Conservation (phyloP, 352 stramenopile species). For the Phytophthora fragariaefolia region DNA sequence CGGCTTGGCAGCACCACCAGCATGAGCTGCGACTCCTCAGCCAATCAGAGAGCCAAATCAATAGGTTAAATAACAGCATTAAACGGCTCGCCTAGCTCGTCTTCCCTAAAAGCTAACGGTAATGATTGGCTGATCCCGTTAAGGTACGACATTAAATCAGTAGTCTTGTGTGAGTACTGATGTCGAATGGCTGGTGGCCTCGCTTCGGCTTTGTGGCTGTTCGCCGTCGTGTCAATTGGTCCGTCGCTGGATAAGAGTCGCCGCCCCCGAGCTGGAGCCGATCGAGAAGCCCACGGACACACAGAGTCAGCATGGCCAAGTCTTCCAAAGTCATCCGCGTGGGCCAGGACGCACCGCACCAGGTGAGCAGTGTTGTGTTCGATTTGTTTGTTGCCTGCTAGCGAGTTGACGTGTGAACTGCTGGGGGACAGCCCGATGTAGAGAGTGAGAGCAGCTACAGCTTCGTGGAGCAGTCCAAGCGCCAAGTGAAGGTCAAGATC, state of each 20-base stretch:
- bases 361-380: conserved; percentile 44
- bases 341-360: conserved; percentile 76
- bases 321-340: conserved; percentile 78
- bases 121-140: neutral
- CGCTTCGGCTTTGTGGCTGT: conserved; percentile 37
- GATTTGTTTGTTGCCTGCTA: neutral
- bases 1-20: conserved; percentile 6
- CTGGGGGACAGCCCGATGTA: conserved; percentile 65
- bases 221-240: conserved; percentile 25
- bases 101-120: neutral
- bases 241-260: conserved; percentile 22
- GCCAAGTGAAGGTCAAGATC: conserved; percentile 87
- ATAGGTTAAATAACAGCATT: neutral
- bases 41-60: neutral
- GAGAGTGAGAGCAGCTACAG: conserved; percentile 75
- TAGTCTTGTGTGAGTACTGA: neutral
- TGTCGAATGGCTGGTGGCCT: conserved; percentile 37
- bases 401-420: conserved; percentile 19
- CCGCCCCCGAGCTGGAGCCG: too few species aligned
- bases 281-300: conserved; percentile 2
- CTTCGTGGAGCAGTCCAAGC: conserved; percentile 86
- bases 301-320: conserved; percentile 63
- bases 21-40: neutral
- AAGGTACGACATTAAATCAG: neutral
- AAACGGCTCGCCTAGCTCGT: neutral